These are phyloP conservation scores for Volvariella volvacea DNA, from an alignment of 1,284 basidiomycete species.

Conservation along the genomic window DNA sequence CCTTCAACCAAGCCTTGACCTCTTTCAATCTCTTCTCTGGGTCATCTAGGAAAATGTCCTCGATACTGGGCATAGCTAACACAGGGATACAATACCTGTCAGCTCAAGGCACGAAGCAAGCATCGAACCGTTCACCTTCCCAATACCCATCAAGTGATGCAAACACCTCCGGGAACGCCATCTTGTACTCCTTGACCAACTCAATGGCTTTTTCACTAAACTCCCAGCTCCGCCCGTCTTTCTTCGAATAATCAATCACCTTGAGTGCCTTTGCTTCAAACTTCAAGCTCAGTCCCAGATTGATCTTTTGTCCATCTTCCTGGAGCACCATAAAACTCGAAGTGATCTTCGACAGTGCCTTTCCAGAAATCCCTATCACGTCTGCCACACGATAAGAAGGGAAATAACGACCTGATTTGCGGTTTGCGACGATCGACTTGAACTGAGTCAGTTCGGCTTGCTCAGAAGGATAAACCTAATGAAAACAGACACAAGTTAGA, in stretches of 20 bases:
- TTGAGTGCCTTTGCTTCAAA: conserved; percentile 96
- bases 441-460: conserved; percentile 75
- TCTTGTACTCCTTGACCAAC: conserved; percentile 82
- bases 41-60: conserved; percentile 68
- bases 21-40: conserved; percentile 72
- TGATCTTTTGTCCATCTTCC: conserved; percentile 74
- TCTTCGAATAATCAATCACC: conserved; percentile 90
- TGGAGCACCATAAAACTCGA: conserved; percentile 87
- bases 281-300: conserved; percentile 92
- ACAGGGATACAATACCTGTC: conserved; percentile 5
- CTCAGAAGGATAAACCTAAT: conserved; percentile 85
- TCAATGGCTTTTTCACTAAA: conserved; percentile 85
- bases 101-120: conserved; percentile 8
- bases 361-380: conserved; percentile 62
- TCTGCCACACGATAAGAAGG: conserved; percentile 73
- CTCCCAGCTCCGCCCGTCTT: conserved; percentile 86
- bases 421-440: conserved; percentile 54
- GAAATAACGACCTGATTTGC: conserved; percentile 57
- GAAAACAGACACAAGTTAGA: conserved; percentile 5
- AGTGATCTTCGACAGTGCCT: conserved; percentile 85
- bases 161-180: conserved; percentile 81
- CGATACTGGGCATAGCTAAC: conserved; percentile 66
- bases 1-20: conserved; percentile 82
- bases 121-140: conserved; percentile 44
- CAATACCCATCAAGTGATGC: conserved; percentile 56